These are phyloP conservation scores for Lasiosphaeria ovina DNA, from an alignment of 495 filamentous ascomycete genomes.

Conservation along the genomic window DNA sequence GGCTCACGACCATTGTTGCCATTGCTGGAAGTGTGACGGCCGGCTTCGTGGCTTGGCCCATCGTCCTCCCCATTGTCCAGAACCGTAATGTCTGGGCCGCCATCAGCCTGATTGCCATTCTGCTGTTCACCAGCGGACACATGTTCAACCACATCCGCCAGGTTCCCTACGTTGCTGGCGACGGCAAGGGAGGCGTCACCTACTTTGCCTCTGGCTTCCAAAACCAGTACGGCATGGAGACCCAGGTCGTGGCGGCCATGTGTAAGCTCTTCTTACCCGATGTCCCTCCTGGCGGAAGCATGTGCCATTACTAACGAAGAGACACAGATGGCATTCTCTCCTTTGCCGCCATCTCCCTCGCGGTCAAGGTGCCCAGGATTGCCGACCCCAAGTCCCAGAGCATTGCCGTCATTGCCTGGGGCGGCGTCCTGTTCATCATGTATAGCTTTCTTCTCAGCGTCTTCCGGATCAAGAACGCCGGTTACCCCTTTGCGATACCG, in stretches of 20 bases:
- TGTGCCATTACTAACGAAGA: constrained; percentile 25
- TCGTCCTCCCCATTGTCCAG: constrained; percentile 79
- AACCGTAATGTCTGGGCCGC: constrained; percentile 94
- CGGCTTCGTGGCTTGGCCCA: constrained; percentile 73
- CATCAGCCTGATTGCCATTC: constrained; percentile 80
- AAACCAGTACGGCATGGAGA: constrained; percentile 93
- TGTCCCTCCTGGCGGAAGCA: background rate
- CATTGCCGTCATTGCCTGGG: constrained; percentile 80
- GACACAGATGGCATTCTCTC: constrained; percentile 81
- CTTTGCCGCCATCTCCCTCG: constrained; percentile 85
- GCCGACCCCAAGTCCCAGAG: constrained; percentile 74
- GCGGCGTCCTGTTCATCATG: constrained; percentile 69
- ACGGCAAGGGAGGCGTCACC: constrained; percentile 79
- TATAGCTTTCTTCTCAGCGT: constrained; percentile 94
- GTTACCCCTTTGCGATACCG: constrained; percentile 91
- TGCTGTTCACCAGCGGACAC: constrained; percentile 93
- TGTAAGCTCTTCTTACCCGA: constrained; percentile 61
- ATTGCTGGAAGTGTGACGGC: constrained; percentile 65
- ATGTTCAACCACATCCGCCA: constrained; percentile 99
- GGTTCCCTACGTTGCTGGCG: constrained; percentile 88
- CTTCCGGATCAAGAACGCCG: constrained; percentile 91
- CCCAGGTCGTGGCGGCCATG: constrained; percentile 90
- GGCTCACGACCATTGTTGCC: constrained; percentile 64
- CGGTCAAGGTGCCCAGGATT: constrained; percentile 87
- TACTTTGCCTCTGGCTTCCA: constrained; percentile 95